These are phyloP conservation scores for Ascochyta rabiei DNA, from an alignment of 2,329 filamentous ascomycete genomes.

Conservation along the genomic window DNA sequence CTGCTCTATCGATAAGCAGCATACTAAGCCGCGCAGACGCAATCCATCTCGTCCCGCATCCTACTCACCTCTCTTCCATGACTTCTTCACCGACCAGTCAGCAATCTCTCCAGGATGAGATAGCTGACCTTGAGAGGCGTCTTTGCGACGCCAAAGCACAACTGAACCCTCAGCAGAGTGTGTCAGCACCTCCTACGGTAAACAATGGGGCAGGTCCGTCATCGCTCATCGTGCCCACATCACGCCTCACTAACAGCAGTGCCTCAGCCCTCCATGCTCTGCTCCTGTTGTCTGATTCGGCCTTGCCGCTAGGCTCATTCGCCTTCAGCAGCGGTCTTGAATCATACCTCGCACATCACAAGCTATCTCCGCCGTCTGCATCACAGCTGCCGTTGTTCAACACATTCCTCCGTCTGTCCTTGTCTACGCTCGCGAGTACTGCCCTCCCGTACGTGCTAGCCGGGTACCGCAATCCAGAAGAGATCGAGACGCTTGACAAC, in stretches of 20 bases:
- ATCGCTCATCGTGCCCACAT: not conserved
- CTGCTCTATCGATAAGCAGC: slow-evolving; percentile 18
- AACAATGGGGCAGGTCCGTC: slow-evolving; percentile 8
- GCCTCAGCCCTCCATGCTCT: slow-evolving; percentile 65
- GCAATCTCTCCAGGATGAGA: slow-evolving; percentile 56
- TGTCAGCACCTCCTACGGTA: slow-evolving; percentile 2
- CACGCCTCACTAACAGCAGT: not conserved
- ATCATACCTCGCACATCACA: slow-evolving; percentile 76
- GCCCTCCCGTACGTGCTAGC: slow-evolving; percentile 77
- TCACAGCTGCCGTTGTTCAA: slow-evolving; percentile 58
- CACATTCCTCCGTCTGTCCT: slow-evolving; percentile 71
- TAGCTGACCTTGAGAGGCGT: slow-evolving; percentile 62
- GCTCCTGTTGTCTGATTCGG: slow-evolving; percentile 79
- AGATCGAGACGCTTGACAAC: slow-evolving; percentile 70
- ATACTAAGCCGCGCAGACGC: slow-evolving; percentile 27
- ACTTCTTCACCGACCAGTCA: slow-evolving; percentile 27
- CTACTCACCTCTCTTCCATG: slow-evolving; percentile 31
- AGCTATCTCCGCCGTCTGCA: slow-evolving; percentile 37
- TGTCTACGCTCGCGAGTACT: slow-evolving; percentile 73
- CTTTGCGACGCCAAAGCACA: slow-evolving; percentile 55
- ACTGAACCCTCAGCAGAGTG: slow-evolving; percentile 44
- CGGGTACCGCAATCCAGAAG: slow-evolving; percentile 62
- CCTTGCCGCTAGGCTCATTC: slow-evolving; percentile 83
- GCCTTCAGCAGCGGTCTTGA: slow-evolving; percentile 84
- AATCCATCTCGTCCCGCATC: slow-evolving; percentile 21